Base-by-base conservation (phyloP, 2,329 filamentous ascomycete species). In the Tolypocladium nubicola region DNA sequence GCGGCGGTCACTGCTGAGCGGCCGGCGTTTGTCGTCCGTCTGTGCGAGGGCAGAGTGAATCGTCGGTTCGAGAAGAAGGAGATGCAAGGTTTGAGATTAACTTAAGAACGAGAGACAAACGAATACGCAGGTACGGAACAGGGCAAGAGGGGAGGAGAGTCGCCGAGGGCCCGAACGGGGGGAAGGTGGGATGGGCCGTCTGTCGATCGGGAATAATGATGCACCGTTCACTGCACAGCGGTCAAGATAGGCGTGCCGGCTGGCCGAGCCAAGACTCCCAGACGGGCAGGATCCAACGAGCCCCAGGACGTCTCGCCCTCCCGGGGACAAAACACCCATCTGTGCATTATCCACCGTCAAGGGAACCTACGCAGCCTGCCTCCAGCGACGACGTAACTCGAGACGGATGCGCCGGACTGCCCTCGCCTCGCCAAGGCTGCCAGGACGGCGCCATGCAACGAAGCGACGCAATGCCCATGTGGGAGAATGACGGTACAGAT, bases 231-330 rank as follows among this genome's bases (percentile, higher is more conserved):
- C 26, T 26, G 23, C 26, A 33, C 57, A 39, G 38, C 33, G 35
- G 57, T 56, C 35, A 11, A 43, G 57, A 19, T 10, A 43, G 26
- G 47, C n/a, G 55, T 59, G 59, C 57, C 59, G 57, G 49, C 56
- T 49, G 57, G 40, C 55, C 57, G 57, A 59, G 57, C 55, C 54
- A 60, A 57, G 57, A 56, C 52, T 35, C 43, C 47, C 47, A 37
- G 39, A 54, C 40, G 54, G 52, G 52, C 49, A 53, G 50, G 47
- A 49, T 53, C 37, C 43, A 53, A 39, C 26, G 26, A n/a, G 47
- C 26, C 45, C 23, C 13, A 16, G 23, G 23, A 30, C 7, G 2
- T 16, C 23, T 47, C 30, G 43, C 23, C 23, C 43, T 47, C 5
- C 7, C 26, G 26, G 26, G 3, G 9, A 33, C 6, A 21, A 21